Conservation (phyloP, 179 eudicot species). For the Heliamphora pulchella region DNA sequence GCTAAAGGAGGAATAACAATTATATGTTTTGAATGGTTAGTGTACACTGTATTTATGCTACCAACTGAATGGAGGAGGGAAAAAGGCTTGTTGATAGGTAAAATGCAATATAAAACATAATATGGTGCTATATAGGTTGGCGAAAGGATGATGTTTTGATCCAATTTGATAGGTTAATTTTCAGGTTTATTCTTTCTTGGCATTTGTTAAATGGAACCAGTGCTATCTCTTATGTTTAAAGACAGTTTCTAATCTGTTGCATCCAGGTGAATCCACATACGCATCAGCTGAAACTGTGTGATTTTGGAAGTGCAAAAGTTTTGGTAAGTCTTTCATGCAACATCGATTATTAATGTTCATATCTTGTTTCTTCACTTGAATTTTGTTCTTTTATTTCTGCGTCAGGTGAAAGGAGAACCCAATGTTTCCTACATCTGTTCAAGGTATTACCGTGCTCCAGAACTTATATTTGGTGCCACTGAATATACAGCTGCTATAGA, state of each 20-base stretch:
- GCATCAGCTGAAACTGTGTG: conserved; percentile 89
- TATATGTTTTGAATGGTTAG: not conserved
- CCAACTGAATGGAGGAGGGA: not conserved
- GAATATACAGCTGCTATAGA: conserved; percentile 93
- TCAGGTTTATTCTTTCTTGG: not conserved
- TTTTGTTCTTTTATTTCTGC: conserved; percentile 11
- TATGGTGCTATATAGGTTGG: not conserved
- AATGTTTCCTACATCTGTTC: conserved; percentile 93
- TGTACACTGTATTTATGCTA: not conserved
- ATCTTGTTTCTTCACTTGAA: conserved; percentile 11
- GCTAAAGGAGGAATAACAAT: not conserved
- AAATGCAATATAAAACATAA: too few species aligned
- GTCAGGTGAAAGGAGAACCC: conserved; percentile 91
- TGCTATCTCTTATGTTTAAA: not conserved
- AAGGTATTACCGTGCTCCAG: conserved; percentile 63
- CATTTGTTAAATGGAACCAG: conserved; percentile 19
- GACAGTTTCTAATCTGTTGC: not conserved
- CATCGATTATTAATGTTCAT: not conserved
- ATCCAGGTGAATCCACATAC: conserved; percentile 92
- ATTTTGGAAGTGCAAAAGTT: conserved; percentile 98
- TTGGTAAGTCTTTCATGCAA: conserved; percentile 46
- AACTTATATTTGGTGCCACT: conserved; percentile 49
- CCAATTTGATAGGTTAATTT: not conserved
- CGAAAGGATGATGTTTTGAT: not conserved
- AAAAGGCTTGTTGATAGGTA: not conserved